Percentiles rank a stretch among this genome's conserved stretches.
phyloP scores from a whole-genome alignment of 106 monocot genomes.

The Narthecium ossifragum region DNA sequence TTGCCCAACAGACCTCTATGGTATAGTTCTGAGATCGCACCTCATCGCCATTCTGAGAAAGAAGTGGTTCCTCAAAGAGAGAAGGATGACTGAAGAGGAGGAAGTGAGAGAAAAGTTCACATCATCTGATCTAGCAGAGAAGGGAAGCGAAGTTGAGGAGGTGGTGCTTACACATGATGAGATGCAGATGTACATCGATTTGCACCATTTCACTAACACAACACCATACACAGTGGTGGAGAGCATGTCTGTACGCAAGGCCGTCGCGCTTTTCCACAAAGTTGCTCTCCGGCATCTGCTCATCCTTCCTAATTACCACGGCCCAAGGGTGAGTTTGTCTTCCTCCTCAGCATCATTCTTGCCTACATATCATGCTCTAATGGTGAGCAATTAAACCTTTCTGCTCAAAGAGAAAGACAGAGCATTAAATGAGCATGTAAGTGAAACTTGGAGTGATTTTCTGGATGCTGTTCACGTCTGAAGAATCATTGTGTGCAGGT shows the following conservation, averaged over 20 bases:
- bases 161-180: slow-evolving; percentile 37
- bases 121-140: slow-evolving; percentile 45
- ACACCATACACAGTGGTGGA: slow-evolving; percentile 86
- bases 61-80: slow-evolving; percentile 53
- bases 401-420: no score
- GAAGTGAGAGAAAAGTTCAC: slow-evolving; percentile 51
- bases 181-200: slow-evolving; percentile 61
- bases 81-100: slow-evolving; percentile 36
- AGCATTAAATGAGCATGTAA: no score
- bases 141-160: slow-evolving; percentile 28
- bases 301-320: slow-evolving; percentile 60
- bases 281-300: slow-evolving; percentile 50
- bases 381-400: no score
- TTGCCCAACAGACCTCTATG: slow-evolving; percentile 34
- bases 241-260: slow-evolving; percentile 77
- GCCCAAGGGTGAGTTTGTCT: slow-evolving; percentile 43
- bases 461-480: no score
- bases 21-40: slow-evolving; percentile 51
- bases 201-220: slow-evolving; percentile 59
- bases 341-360: no score
- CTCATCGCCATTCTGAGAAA: slow-evolving; percentile 40
- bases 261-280: slow-evolving; percentile 56
- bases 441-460: no score
- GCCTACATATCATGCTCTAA: no score
- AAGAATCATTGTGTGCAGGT: no score